These are phyloP conservation scores for Tephrocybe sp. DNA, from an alignment of 768 basidiomycete species.

Conservation along the genomic window DNA sequence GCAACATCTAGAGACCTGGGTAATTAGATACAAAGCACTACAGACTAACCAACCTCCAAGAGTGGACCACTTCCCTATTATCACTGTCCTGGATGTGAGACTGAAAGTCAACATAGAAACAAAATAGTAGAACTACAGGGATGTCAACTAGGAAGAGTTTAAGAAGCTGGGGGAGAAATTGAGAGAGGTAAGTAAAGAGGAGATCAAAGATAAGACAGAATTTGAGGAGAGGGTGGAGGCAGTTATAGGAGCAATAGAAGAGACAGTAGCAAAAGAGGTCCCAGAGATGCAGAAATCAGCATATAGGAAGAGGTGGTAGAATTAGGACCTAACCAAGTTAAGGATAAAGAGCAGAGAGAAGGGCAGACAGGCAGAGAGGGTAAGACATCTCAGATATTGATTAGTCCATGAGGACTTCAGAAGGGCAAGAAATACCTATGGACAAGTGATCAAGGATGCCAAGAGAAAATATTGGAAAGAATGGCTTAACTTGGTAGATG, in stretches of 20 bases:
- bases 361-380: neutral
- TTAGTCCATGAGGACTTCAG: slow-evolving; percentile 17
- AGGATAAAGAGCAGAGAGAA: neutral
- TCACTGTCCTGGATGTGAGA: too few species aligned
- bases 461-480: slow-evolving; percentile 27
- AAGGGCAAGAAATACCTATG: neutral
- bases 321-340: neutral
- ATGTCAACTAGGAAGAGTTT: too few species aligned
- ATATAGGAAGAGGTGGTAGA: slow-evolving; percentile 1
- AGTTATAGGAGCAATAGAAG: neutral
- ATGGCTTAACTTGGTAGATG: slow-evolving; percentile 23
- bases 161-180: neutral
- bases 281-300: neutral
- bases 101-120: neutral
- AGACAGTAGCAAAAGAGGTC: neutral
- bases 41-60: neutral
- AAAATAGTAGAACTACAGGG: too few species aligned
- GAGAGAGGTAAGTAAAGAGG: neutral
- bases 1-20: too few species aligned
- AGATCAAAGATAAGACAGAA: neutral
- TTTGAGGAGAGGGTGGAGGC: neutral
- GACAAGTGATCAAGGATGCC: slow-evolving; percentile 15
- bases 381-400: slow-evolving; percentile 13
- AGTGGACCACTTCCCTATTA: neutral
- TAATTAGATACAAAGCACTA: neutral